Conservation (phyloP, 1,284 basidiomycete species). For the Cutaneotrichosporon curvatum region DNA sequence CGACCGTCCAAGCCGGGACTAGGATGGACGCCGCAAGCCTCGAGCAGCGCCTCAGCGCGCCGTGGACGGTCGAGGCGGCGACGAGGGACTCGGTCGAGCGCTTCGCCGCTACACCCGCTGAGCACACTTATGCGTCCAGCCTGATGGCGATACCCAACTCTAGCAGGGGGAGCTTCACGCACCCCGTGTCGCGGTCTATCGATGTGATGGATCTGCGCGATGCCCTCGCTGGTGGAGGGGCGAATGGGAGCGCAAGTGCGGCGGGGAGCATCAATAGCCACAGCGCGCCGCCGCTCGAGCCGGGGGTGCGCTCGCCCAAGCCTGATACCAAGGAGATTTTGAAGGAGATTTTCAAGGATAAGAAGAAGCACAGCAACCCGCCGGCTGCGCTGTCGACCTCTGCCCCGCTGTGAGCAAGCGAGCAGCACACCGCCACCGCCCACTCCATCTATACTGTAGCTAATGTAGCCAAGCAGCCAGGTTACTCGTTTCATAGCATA, state of each 20-base stretch:
- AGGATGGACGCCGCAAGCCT: conserved; percentile 57
- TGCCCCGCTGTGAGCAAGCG: too few species aligned
- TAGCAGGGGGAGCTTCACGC: conserved; percentile 61
- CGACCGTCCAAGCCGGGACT: conserved; percentile 57
- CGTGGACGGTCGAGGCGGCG: conserved; percentile 70
- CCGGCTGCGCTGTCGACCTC: not conserved
- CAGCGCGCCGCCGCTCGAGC: too few species aligned
- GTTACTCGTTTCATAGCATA: too few species aligned
- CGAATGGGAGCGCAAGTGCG: not conserved
- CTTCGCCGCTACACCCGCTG: conserved; percentile 1
- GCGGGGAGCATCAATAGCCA: not conserved
- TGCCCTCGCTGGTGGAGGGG: conserved; percentile 50
- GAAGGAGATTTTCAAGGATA: conserved; percentile 45
- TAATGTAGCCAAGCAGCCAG: too few species aligned
- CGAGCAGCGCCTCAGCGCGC: conserved; percentile 51
- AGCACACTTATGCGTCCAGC: not conserved
- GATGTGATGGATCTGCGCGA: conserved; percentile 80
- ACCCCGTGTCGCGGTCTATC: conserved; percentile 55
- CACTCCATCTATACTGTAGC: too few species aligned
- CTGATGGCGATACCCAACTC: conserved; percentile 83
- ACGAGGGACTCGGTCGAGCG: conserved; percentile 52
- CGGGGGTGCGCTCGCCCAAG: not conserved
- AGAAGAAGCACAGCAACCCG: conserved; percentile 15
- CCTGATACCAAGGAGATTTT: conserved; percentile 35
- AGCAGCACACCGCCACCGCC: too few species aligned